phyloP scores from a whole-genome alignment of 495 filamentous ascomycete species.

The Parachaetomium inaequale region DNA sequence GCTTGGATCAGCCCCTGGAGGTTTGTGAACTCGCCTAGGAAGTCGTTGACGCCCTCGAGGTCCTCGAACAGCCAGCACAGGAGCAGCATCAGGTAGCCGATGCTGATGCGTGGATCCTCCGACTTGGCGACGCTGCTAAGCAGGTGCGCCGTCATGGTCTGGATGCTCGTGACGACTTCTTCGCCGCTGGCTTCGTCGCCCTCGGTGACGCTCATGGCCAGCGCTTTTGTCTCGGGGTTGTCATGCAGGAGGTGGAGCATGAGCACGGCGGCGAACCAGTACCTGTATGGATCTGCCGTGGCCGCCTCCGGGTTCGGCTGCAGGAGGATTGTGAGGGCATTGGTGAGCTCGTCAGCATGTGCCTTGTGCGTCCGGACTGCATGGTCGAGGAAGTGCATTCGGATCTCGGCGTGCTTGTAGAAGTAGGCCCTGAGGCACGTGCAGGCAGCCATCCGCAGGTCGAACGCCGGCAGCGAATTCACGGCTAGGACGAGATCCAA shows the following conservation, averaged over 20 bases:
- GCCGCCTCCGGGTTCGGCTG: slow-evolving; percentile 54
- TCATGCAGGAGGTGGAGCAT: slow-evolving; percentile 87
- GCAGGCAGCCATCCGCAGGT: slow-evolving; percentile 78
- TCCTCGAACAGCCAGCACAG: slow-evolving; percentile 93
- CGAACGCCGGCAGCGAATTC: slow-evolving; percentile 61
- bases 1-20: slow-evolving; percentile 77
- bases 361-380: slow-evolving; percentile 84
- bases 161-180: slow-evolving; percentile 93
- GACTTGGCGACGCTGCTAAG: slow-evolving; percentile 63
- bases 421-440: slow-evolving; percentile 93
- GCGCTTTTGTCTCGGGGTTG: slow-evolving; percentile 70
- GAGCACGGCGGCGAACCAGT: slow-evolving; percentile 88
- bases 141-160: slow-evolving; percentile 77
- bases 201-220: slow-evolving; percentile 78
- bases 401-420: slow-evolving; percentile 70
- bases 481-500: slow-evolving; percentile 78
- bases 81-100: slow-evolving; percentile 91
- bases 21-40: slow-evolving; percentile 91
- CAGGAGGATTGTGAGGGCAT: slow-evolving; percentile 80
- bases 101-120: slow-evolving; percentile 75
- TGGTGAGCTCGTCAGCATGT: slow-evolving; percentile 80
- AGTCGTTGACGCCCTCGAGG: slow-evolving; percentile 84
- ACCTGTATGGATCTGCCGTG: slow-evolving; percentile 77
- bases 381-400: slow-evolving; percentile 76
- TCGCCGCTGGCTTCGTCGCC: slow-evolving; percentile 88